Percentiles rank a stretch among this genome's conserved stretches.
Evolutionary conservation across 345 rosid species (phyloP).

Genomic region (Luvunga scandens): DNA sequence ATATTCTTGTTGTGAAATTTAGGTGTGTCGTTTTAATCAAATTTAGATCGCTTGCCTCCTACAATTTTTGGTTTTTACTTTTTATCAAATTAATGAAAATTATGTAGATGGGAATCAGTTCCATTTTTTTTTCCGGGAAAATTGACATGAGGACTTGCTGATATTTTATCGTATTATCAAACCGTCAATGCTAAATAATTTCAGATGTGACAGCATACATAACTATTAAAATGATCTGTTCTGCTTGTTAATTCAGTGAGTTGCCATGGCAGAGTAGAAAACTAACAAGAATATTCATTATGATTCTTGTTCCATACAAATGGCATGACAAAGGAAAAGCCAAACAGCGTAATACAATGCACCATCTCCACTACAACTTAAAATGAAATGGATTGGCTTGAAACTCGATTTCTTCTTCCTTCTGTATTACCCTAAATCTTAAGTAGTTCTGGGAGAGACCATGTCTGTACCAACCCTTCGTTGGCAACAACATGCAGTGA

Average conservation of each 20-base stretch:
- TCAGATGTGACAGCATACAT: background rate
- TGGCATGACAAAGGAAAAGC: background rate
- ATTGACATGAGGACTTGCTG: too few species aligned
- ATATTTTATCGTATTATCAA: background rate
- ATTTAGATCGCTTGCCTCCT: background rate
- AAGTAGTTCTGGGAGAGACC: constrained; percentile 2
- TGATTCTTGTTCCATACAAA: background rate
- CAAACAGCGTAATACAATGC: background rate
- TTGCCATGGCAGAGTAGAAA: background rate
- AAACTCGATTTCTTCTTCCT: background rate
- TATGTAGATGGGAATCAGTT: background rate
- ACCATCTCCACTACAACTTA: background rate
- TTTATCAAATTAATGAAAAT: constrained; percentile 9
- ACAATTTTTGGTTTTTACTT: background rate
- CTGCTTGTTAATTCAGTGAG: background rate
- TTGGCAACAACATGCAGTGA: background rate
- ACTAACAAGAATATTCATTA: background rate
- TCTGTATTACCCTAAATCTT: background rate
- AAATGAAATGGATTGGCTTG: background rate
- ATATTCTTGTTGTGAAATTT: background rate
- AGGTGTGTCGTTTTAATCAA: background rate
- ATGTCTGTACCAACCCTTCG: background rate
- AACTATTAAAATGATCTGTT: background rate
- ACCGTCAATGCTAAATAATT: background rate
- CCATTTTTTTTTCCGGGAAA: too few species aligned